These are phyloP conservation scores for Trichoderma reesei DNA, from an alignment of 495 filamentous ascomycete genomes.

Conservation along the genomic window DNA sequence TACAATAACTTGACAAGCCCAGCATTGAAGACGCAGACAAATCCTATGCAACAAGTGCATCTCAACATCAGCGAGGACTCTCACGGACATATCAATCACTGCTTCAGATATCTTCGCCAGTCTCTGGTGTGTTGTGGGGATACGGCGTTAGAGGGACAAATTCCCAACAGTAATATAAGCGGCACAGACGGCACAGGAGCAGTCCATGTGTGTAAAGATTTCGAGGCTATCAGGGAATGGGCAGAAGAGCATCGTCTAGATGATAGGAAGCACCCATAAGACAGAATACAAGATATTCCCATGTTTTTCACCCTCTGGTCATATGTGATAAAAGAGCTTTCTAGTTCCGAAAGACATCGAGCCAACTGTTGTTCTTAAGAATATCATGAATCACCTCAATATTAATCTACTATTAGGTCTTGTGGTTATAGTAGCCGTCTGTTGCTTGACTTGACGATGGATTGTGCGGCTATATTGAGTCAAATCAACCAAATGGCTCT, in stretches of 20 bases:
- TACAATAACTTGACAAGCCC: background rate
- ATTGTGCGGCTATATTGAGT: too few relatives aligned
- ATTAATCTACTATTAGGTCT: too few relatives aligned
- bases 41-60: background rate
- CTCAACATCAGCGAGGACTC: background rate
- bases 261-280: background rate
- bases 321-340: too few relatives aligned
- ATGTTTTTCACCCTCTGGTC: background rate
- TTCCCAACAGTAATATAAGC: background rate
- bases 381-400: too few relatives aligned
- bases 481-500: too few relatives aligned
- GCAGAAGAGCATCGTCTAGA: background rate
- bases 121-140: background rate
- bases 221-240: background rate
- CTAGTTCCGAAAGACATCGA: too few relatives aligned
- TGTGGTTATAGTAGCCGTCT: too few relatives aligned
- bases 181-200: background rate
- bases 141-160: background rate
- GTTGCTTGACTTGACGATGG: too few relatives aligned
- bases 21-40: background rate
- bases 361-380: too few relatives aligned
- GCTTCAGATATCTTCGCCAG: background rate
- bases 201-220: background rate
- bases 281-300: background rate
- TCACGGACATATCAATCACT: background rate